Percentiles rank a stretch among this genome's conserved stretches.
These are phyloP conservation scores for Saxophila tyrrhenica DNA, from an alignment of 495 filamentous ascomycete species.

Conservation along the genomic window DNA sequence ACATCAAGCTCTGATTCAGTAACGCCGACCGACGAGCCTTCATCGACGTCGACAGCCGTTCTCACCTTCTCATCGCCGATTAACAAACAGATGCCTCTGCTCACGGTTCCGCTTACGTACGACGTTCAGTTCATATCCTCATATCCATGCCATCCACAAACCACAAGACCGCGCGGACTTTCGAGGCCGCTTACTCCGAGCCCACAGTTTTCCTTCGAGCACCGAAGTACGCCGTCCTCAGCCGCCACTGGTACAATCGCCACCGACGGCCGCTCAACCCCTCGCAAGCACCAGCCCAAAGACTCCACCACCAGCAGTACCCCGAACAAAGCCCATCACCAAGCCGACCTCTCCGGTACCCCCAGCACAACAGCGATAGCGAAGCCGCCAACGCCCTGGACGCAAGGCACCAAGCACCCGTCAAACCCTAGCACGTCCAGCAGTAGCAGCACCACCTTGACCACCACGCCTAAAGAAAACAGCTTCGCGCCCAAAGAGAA, in stretches of 20 bases:
- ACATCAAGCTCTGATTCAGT: background rate
- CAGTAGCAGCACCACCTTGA: background rate
- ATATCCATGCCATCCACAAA: slow-evolving; percentile 26
- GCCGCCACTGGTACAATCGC: background rate
- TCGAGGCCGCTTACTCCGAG: background rate
- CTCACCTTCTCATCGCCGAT: slow-evolving; percentile 23
- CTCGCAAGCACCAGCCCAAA: slow-evolving; percentile 5
- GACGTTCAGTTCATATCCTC: slow-evolving; percentile 28
- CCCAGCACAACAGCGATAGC: background rate
- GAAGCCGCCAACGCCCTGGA: background rate
- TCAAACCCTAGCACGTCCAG: background rate
- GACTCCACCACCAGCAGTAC: background rate
- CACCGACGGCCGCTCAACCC: background rate
- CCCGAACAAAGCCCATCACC: background rate
- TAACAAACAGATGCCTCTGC: slow-evolving; percentile 1
- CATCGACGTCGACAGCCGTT: slow-evolving; percentile 4
- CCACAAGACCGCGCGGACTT: background rate
- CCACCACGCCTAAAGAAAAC: background rate
- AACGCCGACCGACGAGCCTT: background rate
- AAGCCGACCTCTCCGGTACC: background rate
- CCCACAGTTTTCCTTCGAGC: slow-evolving; percentile 7
- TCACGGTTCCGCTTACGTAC: slow-evolving; percentile 20
- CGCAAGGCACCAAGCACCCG: background rate
- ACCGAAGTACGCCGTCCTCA: background rate
- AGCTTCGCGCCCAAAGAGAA: background rate